These are phyloP conservation scores for Dichotomocladium elegans DNA, from an alignment of 371 early-diverging fungal genomes.

Conservation along the genomic window DNA sequence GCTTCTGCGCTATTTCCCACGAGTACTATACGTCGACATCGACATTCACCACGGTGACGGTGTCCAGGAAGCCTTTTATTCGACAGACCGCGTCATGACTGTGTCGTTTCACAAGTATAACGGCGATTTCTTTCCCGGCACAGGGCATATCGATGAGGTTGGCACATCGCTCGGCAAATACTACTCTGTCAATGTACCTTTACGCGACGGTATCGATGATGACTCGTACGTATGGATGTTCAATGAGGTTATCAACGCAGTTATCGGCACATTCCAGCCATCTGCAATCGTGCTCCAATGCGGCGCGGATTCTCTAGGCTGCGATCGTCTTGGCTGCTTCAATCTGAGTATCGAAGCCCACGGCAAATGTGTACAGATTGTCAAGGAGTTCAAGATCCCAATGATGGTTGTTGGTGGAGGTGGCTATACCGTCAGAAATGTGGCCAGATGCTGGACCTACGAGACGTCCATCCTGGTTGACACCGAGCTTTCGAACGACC, in stretches of 20 bases:
- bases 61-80: constrained; percentile 93
- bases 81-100: constrained; percentile 90
- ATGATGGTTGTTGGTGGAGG: constrained; percentile 91
- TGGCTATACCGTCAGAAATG: constrained; percentile 94
- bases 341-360: constrained; percentile 89
- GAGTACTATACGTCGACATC: constrained; percentile 93
- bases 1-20: constrained; percentile 75
- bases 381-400: constrained; percentile 81
- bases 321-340: constrained; percentile 90
- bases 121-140: constrained; percentile 92
- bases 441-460: constrained; percentile 92
- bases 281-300: constrained; percentile 90
- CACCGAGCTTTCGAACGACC: constrained; percentile 66
- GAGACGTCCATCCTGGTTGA: constrained; percentile 87
- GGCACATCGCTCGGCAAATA: constrained; percentile 75
- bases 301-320: constrained; percentile 94
- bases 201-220: constrained; percentile 91
- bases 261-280: constrained; percentile 79
- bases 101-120: constrained; percentile 94
- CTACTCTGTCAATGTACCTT: constrained; percentile 89
- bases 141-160: constrained; percentile 81
- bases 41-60: constrained; percentile 98
- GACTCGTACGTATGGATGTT: constrained; percentile 79
- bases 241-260: constrained; percentile 76
- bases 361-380: constrained; percentile 83